Conservation (phyloP, 2,329 filamentous ascomycete genomes). For the Scytalidium sp. region DNA sequence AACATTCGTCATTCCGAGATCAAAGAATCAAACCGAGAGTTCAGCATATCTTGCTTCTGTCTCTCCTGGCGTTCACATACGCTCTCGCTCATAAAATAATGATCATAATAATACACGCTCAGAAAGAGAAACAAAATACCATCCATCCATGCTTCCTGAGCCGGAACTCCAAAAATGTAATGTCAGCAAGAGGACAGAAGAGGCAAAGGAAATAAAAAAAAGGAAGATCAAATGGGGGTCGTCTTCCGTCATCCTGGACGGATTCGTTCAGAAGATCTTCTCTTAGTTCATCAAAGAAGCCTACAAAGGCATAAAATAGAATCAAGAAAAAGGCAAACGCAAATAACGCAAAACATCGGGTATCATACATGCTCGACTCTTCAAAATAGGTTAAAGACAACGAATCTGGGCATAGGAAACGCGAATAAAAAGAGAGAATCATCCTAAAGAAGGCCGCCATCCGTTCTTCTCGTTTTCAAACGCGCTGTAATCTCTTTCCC, state of each 20-base stretch:
- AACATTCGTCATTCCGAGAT: too few relatives aligned
- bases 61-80: too few relatives aligned
- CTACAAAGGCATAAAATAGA: not conserved
- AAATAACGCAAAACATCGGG: not conserved
- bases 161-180: not conserved
- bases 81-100: too few relatives aligned
- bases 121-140: too few relatives aligned
- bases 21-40: too few relatives aligned
- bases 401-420: not conserved
- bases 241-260: not conserved
- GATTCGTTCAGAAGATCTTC: not conserved
- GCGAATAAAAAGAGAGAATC: not conserved
- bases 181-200: not conserved
- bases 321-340: not conserved
- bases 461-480: not conserved
- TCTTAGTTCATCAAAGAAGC: not conserved
- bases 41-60: too few relatives aligned
- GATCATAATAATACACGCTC: too few relatives aligned
- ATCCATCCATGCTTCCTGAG: not conserved
- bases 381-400: not conserved
- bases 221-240: not conserved
- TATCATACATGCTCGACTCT: not conserved
- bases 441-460: not conserved
- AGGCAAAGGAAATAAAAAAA: not conserved
- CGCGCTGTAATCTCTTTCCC: constrained; percentile 16